Evolutionary conservation across 345 rosid species (phyloP), one percentile per base, ranked within the genome.

Genomic region (Corchorus olitorius): DNA sequence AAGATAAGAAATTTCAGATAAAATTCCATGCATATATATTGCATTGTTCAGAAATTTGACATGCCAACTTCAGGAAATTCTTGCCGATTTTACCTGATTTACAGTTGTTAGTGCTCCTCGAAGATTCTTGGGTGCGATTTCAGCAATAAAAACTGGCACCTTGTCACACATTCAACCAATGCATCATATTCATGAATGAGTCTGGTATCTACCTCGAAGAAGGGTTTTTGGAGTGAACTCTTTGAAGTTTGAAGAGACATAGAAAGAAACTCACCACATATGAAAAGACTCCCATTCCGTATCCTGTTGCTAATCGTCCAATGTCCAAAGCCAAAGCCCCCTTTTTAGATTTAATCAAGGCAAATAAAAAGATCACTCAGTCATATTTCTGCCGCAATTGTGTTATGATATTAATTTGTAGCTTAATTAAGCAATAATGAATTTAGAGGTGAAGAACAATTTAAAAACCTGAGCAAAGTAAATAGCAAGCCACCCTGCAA

Each of bases 201-300:
- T 27, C 65, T 62, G 12, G 63, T 48, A 39, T 16, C 1, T 74
- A 45, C 35, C 37, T 41, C 17, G 13, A 37, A 70, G 33, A 52
- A 53, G 41, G 37, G 11, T 45, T 10, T 27, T 48, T 39, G 49
- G 56, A 55, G 74, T 13, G 9, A 75, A 67, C 37, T 58, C 33
- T 9, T 16, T 52, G 41, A 74, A 37, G 50, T 9, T 16, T 52
- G 41, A 74, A 37, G 50, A 58, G 75, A 65, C 46, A 76, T 22
- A 74, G 73, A 45, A 64, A 74, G 73, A 45, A 64, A 61, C 58
- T 76, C 80, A 93, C 97, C 95, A 94, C 98, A 61, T 86, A 90
- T 27, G 97, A 94, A 80, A 90, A 89, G 34, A 87, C 93, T 59
- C 98, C 98, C 97, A 94, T 94, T 76, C 97, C 97, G 76, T 93